These are phyloP conservation scores for Colletotrichum camelliae DNA, from an alignment of 2,329 filamentous ascomycete genomes.

Conservation along the genomic window DNA sequence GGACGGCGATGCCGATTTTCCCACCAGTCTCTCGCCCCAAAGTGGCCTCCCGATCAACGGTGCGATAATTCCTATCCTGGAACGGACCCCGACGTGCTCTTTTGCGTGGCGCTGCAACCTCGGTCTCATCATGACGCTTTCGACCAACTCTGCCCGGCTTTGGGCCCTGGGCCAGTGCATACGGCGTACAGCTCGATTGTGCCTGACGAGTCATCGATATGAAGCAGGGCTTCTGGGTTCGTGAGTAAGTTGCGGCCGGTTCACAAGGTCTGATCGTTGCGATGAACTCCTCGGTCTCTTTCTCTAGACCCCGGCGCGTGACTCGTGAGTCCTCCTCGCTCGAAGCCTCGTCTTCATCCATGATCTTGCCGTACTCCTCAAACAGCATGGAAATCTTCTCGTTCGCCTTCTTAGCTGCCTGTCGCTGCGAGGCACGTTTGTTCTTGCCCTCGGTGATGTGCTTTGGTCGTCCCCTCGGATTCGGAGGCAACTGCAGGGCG, in stretches of 20 bases:
- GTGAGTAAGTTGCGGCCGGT: not conserved
- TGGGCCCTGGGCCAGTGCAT: not conserved
- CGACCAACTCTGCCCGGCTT: not conserved
- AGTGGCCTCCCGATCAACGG: not conserved
- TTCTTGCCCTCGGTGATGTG: not conserved
- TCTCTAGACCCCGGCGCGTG: not conserved
- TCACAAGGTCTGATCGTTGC: not conserved
- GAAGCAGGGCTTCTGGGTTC: too few species aligned
- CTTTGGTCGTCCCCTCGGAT: not conserved
- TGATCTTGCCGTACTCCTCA: not conserved
- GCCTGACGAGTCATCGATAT: not conserved
- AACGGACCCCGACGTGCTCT: too few species aligned
- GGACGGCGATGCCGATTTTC: accelerated
- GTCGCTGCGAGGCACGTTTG: not conserved
- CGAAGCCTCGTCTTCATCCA: not conserved
- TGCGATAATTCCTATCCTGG: not conserved
- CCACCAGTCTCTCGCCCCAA: not conserved
- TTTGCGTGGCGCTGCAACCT: accelerated
- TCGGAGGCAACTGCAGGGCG: not conserved
- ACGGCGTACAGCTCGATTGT: not conserved
- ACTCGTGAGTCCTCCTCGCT: not conserved
- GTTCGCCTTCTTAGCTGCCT: not conserved
- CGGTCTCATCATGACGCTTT: not conserved
- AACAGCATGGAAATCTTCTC: not conserved
- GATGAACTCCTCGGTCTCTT: not conserved